These are phyloP conservation scores for Phytophthora pistaciae DNA, from an alignment of 352 stramenopile species.

Conservation along the genomic window DNA sequence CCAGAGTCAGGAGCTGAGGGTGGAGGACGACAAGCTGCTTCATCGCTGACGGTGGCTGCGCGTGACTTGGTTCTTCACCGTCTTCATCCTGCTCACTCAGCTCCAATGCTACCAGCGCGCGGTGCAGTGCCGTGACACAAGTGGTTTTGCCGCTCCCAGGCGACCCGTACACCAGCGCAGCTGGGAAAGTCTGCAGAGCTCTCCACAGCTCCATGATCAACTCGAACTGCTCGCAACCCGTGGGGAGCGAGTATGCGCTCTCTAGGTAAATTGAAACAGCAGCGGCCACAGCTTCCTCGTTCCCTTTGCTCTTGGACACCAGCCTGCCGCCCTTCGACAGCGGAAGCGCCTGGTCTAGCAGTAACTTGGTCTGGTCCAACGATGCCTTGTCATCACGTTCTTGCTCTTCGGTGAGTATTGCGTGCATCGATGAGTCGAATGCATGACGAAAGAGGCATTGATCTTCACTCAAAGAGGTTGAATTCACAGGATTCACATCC, in stretches of 20 bases:
- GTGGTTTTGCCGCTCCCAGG: slow-evolving; percentile 55
- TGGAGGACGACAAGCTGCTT: slow-evolving; percentile 48
- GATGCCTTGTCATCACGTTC: neutral
- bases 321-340: slow-evolving; percentile 33
- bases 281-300: slow-evolving; percentile 49
- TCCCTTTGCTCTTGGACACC: slow-evolving; percentile 26
- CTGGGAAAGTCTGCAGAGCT: slow-evolving; percentile 33
- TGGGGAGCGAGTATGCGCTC: slow-evolving; percentile 25
- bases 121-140: slow-evolving; percentile 58
- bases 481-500: slow-evolving; percentile 9
- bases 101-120: slow-evolving; percentile 57
- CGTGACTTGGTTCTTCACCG: slow-evolving; percentile 11
- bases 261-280: slow-evolving; percentile 58
- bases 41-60: slow-evolving; percentile 1
- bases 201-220: slow-evolving; percentile 52
- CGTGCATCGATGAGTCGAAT: slow-evolving; percentile 9
- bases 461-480: slow-evolving; percentile 5
- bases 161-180: slow-evolving; percentile 50
- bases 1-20: slow-evolving; percentile 34
- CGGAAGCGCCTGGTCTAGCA: slow-evolving; percentile 38
- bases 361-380: slow-evolving; percentile 1
- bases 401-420: slow-evolving; percentile 1
- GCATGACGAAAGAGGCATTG: slow-evolving; percentile 33
- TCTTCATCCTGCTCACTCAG: slow-evolving; percentile 36
- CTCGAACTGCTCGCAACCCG: slow-evolving; percentile 30